These are phyloP conservation scores for Neofusicoccum ribis DNA, from an alignment of 2,329 filamentous ascomycete species.

Conservation along the genomic window DNA sequence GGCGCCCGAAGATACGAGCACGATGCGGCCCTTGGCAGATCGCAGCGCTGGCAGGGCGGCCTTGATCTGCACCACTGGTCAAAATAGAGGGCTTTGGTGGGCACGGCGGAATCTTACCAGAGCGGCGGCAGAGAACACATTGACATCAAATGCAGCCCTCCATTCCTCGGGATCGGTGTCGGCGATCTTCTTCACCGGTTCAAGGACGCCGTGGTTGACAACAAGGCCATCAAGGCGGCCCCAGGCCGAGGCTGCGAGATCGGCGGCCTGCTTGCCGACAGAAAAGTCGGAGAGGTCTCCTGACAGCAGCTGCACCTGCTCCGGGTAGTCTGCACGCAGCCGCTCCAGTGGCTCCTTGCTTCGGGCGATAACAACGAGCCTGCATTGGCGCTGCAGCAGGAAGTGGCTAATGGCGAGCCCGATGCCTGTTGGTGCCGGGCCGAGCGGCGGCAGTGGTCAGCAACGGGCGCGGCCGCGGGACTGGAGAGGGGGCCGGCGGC, in stretches of 20 bases:
- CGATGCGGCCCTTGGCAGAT: constrained; percentile 66
- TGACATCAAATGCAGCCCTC: constrained; percentile 75
- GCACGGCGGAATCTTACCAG: constrained; percentile 57
- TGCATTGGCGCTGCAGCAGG: constrained; percentile 57
- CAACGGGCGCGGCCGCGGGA: not conserved
- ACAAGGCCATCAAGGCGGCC: constrained; percentile 77
- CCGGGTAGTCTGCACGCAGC: constrained; percentile 47
- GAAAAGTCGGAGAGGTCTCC: constrained; percentile 59
- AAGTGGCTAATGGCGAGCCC: constrained; percentile 61
- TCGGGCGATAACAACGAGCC: constrained; percentile 60
- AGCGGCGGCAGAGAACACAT: constrained; percentile 80
- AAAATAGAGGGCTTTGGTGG: constrained; percentile 28
- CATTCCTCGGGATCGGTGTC: constrained; percentile 72
- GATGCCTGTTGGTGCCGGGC: constrained; percentile 49
- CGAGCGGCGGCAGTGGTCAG: not conserved
- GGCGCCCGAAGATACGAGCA: constrained; percentile 77
- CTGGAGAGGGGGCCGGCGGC: constrained; percentile 14
- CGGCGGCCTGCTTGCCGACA: constrained; percentile 62
- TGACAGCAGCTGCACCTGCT: constrained; percentile 56
- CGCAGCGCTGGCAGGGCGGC: constrained; percentile 70
- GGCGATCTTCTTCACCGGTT: constrained; percentile 70
- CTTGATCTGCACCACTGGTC: constrained; percentile 57
- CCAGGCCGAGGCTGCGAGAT: constrained; percentile 66
- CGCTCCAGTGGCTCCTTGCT: constrained; percentile 55
- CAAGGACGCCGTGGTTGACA: constrained; percentile 81